phyloP scores from a whole-genome alignment of 352 stramenopile genomes.

The Elongisporangium anandrum region DNA sequence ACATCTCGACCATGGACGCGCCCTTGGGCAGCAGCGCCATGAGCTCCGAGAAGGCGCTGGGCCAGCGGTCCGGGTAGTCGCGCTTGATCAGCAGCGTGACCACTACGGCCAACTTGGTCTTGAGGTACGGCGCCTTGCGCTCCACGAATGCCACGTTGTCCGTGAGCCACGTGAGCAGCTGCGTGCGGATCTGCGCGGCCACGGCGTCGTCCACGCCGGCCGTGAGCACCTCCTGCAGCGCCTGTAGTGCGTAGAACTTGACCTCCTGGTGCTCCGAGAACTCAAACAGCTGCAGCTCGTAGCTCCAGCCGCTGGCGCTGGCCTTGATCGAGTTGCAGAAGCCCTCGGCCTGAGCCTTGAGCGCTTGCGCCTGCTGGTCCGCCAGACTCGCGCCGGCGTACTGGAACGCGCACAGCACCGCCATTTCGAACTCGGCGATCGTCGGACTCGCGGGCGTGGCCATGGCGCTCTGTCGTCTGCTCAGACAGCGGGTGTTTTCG shows the following conservation, averaged over 20 bases:
- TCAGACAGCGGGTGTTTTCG: not conserved
- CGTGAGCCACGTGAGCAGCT: constrained; percentile 65
- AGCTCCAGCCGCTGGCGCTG: constrained; percentile 39
- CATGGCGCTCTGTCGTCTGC: constrained; percentile 6
- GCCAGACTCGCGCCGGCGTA: constrained; percentile 48
- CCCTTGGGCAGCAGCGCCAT: constrained; percentile 62
- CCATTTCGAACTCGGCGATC: constrained; percentile 63
- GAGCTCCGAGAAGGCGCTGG: constrained; percentile 81
- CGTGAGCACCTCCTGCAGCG: constrained; percentile 55
- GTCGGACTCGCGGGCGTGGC: constrained; percentile 2
- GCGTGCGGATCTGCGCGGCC: constrained; percentile 37
- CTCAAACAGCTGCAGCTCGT: constrained; percentile 71
- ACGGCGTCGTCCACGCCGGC: constrained; percentile 38
- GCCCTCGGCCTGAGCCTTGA: constrained; percentile 68
- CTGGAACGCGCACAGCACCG: constrained; percentile 78
- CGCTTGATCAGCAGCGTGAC: constrained; percentile 81
- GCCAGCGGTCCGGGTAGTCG: constrained; percentile 88
- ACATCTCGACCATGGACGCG: constrained; percentile 87
- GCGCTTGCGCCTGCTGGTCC: constrained; percentile 46
- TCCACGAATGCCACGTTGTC: constrained; percentile 58
- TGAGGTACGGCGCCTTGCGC: constrained; percentile 64
- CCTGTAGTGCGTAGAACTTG: constrained; percentile 83
- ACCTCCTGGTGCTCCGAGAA: constrained; percentile 62
- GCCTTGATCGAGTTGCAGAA: constrained; percentile 63
- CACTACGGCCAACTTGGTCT: constrained; percentile 83